Conservation (phyloP, 2,329 filamentous ascomycete species). For the Rutstroemia sp. region DNA sequence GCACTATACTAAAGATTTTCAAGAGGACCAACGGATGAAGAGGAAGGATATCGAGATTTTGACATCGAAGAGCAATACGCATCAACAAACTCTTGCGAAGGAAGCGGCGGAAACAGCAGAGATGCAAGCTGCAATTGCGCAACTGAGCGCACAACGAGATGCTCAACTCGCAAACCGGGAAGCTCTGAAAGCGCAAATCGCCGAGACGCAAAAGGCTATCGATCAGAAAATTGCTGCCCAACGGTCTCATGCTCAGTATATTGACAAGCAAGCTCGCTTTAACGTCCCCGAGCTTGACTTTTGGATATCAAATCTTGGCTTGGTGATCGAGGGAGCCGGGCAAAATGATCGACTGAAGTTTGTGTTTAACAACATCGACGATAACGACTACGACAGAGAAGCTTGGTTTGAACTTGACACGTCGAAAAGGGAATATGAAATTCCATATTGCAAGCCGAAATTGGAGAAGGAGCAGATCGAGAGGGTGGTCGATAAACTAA, state of each 20-base stretch:
- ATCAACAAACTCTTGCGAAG: constrained; percentile 68
- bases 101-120: constrained; percentile 71
- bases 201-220: constrained; percentile 62
- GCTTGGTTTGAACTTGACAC: constrained; percentile 91
- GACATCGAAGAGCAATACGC: constrained; percentile 60
- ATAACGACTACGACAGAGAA: constrained; percentile 80
- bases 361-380: constrained; percentile 78
- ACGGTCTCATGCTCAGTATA: constrained; percentile 61
- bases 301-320: constrained; percentile 85
- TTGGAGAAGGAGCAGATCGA: constrained; percentile 73
- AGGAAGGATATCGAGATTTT: constrained; percentile 81
- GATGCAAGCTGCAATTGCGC: constrained; percentile 57
- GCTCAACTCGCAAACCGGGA: constrained; percentile 50
- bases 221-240: constrained; percentile 64
- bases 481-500: constrained; percentile 68
- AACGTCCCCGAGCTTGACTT: constrained; percentile 93
- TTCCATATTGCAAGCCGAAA: constrained; percentile 74
- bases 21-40: constrained; percentile 89
- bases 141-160: constrained; percentile 53
- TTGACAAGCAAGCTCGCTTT: constrained; percentile 77
- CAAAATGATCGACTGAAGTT: constrained; percentile 83
- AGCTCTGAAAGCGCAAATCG: constrained; percentile 52
- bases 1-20: constrained; percentile 1
- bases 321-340: constrained; percentile 84
- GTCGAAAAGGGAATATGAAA: constrained; percentile 73